Conservation (phyloP, 2,329 filamentous ascomycete genomes). For the Colletotrichum euphorbiae region DNA sequence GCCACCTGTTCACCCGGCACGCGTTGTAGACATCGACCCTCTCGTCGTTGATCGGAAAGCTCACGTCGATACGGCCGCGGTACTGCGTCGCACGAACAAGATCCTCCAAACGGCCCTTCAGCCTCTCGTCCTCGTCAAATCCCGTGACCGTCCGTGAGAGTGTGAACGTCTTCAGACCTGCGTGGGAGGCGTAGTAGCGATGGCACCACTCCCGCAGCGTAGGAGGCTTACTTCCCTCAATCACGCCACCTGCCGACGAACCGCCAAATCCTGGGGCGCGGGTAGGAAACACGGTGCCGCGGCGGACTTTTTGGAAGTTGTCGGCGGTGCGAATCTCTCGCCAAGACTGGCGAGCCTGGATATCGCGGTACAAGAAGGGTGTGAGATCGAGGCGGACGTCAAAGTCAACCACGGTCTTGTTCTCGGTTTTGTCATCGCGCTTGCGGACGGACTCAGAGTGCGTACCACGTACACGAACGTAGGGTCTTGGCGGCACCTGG, state of each 20-base stretch:
- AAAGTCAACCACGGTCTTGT: constrained; percentile 66
- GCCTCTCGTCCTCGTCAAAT: constrained; percentile 67
- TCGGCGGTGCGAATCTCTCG: constrained; percentile 62
- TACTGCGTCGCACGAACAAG: constrained; percentile 75
- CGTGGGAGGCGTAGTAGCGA: constrained; percentile 69
- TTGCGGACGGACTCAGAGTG: constrained; percentile 59
- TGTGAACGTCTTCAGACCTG: constrained; percentile 67
- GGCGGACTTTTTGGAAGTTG: constrained; percentile 69
- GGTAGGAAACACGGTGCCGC: constrained; percentile 71
- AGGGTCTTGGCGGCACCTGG: constrained; percentile 63
- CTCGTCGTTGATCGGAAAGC: constrained; percentile 68
- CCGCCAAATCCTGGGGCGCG: constrained; percentile 59
- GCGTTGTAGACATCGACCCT: constrained; percentile 73
- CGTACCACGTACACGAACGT: constrained; percentile 63
- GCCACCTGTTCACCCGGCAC: constrained; percentile 72
- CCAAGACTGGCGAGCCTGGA: constrained; percentile 54
- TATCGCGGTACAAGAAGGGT: constrained; percentile 64
- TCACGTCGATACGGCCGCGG: constrained; percentile 68
- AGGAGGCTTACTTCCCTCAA: constrained; percentile 21
- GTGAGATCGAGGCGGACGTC: constrained; percentile 69
- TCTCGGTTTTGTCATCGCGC: constrained; percentile 60
- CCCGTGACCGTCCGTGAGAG: constrained; percentile 67
- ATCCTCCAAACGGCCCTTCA: constrained; percentile 60
- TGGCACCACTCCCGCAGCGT: constrained; percentile 71
- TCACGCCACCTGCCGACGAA: constrained; percentile 26